Conservation (phyloP, 2,329 filamentous ascomycete genomes). For the Beauveria sp. region DNA sequence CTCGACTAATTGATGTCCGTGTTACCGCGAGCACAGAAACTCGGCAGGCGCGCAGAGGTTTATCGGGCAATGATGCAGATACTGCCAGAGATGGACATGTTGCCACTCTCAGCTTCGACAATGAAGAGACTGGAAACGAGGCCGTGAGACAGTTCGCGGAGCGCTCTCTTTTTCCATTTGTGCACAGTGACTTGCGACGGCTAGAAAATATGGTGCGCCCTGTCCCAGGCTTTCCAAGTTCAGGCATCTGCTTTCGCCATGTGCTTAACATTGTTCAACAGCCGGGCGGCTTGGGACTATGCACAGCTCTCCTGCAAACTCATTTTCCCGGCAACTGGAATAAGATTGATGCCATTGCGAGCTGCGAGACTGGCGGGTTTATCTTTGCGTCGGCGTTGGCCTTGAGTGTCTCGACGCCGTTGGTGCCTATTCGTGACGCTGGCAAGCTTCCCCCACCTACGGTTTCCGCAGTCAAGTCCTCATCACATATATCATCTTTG, state of each 20-base stretch:
- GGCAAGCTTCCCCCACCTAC: slow-evolving; percentile 53
- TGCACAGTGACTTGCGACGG: slow-evolving; percentile 33
- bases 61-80: background rate
- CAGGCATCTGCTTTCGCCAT: slow-evolving; percentile 48
- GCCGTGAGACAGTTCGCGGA: slow-evolving; percentile 21
- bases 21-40: background rate
- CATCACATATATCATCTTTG: slow-evolving; percentile 38
- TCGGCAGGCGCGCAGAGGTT: background rate
- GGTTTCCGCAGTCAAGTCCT: slow-evolving; percentile 36
- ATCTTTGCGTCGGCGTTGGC: slow-evolving; percentile 47
- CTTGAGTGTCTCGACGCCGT: slow-evolving; percentile 27
- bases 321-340: slow-evolving; percentile 41
- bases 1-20: slow-evolving; percentile 44
- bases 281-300: slow-evolving; percentile 41
- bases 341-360: slow-evolving; percentile 36
- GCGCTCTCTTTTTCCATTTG: background rate
- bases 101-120: slow-evolving; percentile 34
- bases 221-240: slow-evolving; percentile 42
- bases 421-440: slow-evolving; percentile 45
- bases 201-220: slow-evolving; percentile 42
- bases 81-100: background rate
- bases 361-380: slow-evolving; percentile 51
- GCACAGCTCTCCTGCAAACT: slow-evolving; percentile 39
- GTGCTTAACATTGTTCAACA: slow-evolving; percentile 49
- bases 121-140: slow-evolving; percentile 34